These are phyloP conservation scores for Trichomonascus vanleenenianus DNA, from an alignment of 805 yeast species.

Conservation along the genomic window DNA sequence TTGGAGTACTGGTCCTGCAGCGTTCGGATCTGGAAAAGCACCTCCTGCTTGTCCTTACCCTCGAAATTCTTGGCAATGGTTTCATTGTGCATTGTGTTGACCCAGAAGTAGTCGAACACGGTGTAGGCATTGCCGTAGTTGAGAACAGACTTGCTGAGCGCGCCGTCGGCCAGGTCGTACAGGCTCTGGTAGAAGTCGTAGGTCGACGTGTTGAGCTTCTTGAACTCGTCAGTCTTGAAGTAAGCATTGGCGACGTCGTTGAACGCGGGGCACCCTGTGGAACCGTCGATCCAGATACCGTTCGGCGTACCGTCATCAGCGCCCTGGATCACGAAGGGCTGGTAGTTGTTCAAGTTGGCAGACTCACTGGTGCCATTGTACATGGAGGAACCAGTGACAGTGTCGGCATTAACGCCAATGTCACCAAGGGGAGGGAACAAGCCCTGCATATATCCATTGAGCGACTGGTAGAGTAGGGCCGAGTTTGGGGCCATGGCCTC, in stretches of 20 bases:
- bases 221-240: slow-evolving; percentile 27
- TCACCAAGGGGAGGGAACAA: slow-evolving; percentile 37
- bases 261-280: slow-evolving; percentile 35
- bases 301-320: slow-evolving; percentile 32
- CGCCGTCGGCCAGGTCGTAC: slow-evolving; percentile 20
- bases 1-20: slow-evolving; percentile 37
- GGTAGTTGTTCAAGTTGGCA: slow-evolving; percentile 39
- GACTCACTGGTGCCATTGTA: slow-evolving; percentile 36
- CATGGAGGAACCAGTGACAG: slow-evolving; percentile 22
- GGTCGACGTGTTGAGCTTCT: slow-evolving; percentile 30
- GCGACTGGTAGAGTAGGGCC: slow-evolving; percentile 35
- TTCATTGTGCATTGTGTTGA: slow-evolving; percentile 36
- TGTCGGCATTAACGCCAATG: slow-evolving; percentile 18
- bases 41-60: slow-evolving; percentile 11
- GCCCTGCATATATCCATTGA: slow-evolving; percentile 40
- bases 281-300: slow-evolving; percentile 38
- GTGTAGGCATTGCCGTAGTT: slow-evolving; percentile 34
- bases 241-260: slow-evolving; percentile 29
- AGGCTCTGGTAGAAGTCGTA: slow-evolving; percentile 34
- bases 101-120: slow-evolving; percentile 36
- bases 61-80: slow-evolving; percentile 27
- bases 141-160: slow-evolving; percentile 24
- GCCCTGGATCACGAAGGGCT: slow-evolving; percentile 36
- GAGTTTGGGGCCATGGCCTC: slow-evolving; percentile 32
- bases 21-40: slow-evolving; percentile 26